These are phyloP conservation scores for Fusarium sterilihyphosum DNA, from an alignment of 2,329 filamentous ascomycete genomes.

Conservation along the genomic window DNA sequence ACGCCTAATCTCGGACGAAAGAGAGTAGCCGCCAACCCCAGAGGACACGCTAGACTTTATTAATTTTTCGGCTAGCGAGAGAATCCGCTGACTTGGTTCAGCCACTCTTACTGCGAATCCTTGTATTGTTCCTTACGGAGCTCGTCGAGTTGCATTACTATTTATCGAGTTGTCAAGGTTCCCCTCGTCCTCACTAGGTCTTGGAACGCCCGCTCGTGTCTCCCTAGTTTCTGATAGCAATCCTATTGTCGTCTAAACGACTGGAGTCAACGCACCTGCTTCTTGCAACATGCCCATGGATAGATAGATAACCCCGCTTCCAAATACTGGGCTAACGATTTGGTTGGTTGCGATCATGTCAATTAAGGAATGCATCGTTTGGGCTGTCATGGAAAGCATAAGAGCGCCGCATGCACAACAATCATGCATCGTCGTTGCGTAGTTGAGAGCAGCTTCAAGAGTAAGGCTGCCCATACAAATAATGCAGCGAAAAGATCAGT, in stretches of 20 bases:
- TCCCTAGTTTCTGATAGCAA: neutral
- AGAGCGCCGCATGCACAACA: neutral
- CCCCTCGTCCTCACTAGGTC: neutral
- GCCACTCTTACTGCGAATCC: neutral
- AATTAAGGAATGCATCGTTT: too few species aligned
- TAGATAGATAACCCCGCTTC: neutral
- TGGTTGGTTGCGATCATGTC: neutral
- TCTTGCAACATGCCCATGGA: neutral
- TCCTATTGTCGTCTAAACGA: neutral
- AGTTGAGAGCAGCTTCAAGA: neutral
- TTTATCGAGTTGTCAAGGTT: neutral
- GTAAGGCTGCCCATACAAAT: rapidly evolving
- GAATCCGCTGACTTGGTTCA: neutral
- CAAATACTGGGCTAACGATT: neutral
- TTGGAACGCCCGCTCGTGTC: neutral
- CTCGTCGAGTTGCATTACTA: neutral
- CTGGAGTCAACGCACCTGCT: neutral
- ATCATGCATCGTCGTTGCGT: neutral
- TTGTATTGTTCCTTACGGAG: rapidly evolving
- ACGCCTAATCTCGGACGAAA: too few species aligned
- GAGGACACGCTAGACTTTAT: too few species aligned
- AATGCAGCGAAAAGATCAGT: neutral
- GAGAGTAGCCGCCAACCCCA: too few species aligned
- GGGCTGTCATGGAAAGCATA: neutral
- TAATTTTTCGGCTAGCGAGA: neutral